Percentiles rank a stretch among this genome's conserved stretches.
These are phyloP conservation scores for Penicillium atrosanguineum DNA, from an alignment of 495 filamentous ascomycete genomes.

Conservation along the genomic window DNA sequence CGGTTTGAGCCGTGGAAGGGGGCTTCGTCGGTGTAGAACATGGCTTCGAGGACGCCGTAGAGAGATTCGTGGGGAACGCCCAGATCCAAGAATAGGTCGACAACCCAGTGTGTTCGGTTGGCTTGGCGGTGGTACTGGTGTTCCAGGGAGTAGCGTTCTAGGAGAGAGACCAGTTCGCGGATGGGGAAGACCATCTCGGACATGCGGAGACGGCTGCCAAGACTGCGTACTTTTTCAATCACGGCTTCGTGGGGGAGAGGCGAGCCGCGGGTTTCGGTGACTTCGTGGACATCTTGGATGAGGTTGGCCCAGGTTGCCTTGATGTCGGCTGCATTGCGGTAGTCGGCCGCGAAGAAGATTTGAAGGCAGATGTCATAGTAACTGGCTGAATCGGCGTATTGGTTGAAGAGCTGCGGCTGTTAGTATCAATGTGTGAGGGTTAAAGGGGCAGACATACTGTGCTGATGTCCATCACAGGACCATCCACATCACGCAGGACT, in stretches of 20 bases:
- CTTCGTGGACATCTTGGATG: slow-evolving; percentile 65
- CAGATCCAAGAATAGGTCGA: slow-evolving; percentile 75
- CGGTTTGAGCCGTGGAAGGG: slow-evolving; percentile 72
- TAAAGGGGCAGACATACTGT: slow-evolving; percentile 55
- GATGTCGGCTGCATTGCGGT: slow-evolving; percentile 81
- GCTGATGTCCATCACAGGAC: slow-evolving; percentile 67
- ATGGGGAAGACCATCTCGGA: slow-evolving; percentile 79
- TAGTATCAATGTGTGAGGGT: not conserved
- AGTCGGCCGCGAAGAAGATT: slow-evolving; percentile 85
- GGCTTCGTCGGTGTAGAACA: slow-evolving; percentile 79
- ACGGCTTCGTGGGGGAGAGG: slow-evolving; percentile 76
- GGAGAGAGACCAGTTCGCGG: slow-evolving; percentile 59
- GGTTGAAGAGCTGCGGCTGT: slow-evolving; percentile 73
- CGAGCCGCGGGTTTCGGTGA: slow-evolving; percentile 52
- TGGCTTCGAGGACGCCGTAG: slow-evolving; percentile 71
- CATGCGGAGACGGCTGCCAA: slow-evolving; percentile 75
- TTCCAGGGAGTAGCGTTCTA: slow-evolving; percentile 75
- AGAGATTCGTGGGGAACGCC: slow-evolving; percentile 72
- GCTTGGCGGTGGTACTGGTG: slow-evolving; percentile 55
- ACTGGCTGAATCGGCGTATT: slow-evolving; percentile 78
- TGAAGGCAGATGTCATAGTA: slow-evolving; percentile 92
- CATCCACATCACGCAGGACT: slow-evolving; percentile 66
- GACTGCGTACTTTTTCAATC: slow-evolving; percentile 65
- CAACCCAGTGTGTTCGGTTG: slow-evolving; percentile 72
- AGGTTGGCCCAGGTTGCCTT: slow-evolving; percentile 79